A percentile compares a stretch with the other conserved stretches of the same genome.
Conservation (phyloP, 176 grass and related monocot genomes). For the Raddia guianensis region DNA sequence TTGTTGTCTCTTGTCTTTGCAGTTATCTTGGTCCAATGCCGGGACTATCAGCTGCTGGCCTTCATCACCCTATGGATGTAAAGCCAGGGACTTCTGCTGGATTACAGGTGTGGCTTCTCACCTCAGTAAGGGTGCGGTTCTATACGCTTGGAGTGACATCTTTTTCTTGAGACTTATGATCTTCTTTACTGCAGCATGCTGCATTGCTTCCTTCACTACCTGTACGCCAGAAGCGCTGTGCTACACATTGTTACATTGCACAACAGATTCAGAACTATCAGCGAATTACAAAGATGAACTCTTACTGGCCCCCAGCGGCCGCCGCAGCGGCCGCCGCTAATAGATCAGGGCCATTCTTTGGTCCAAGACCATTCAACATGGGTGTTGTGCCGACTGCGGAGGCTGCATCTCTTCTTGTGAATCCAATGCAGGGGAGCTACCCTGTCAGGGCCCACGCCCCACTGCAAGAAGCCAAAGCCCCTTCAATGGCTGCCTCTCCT, state of each 20-base stretch:
- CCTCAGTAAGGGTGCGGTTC: neutral
- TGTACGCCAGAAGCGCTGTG: slow-evolving; percentile 66
- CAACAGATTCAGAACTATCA: slow-evolving; percentile 77
- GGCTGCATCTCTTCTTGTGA: slow-evolving; percentile 57
- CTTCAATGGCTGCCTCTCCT: slow-evolving; percentile 38
- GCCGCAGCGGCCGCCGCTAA: slow-evolving; percentile 27
- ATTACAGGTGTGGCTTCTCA: slow-evolving; percentile 57
- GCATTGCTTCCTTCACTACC: slow-evolving; percentile 52
- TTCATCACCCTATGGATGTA: slow-evolving; percentile 69
- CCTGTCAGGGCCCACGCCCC: slow-evolving; percentile 56
- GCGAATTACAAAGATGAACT: slow-evolving; percentile 68
- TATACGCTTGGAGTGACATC: neutral
- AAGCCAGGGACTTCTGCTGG: slow-evolving; percentile 61
- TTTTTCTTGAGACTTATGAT: slow-evolving; percentile 2
- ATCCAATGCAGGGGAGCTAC: slow-evolving; percentile 75
- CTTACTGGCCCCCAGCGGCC: slow-evolving; percentile 65
- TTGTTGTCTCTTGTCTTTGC: slow-evolving; percentile 31
- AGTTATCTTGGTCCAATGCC: slow-evolving; percentile 87
- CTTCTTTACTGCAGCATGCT: slow-evolving; percentile 59
- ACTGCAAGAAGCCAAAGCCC: slow-evolving; percentile 60
- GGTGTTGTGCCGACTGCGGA: slow-evolving; percentile 62
- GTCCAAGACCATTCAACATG: slow-evolving; percentile 67
- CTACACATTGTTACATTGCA: slow-evolving; percentile 86
- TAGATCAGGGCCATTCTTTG: slow-evolving; percentile 60
- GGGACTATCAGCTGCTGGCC: slow-evolving; percentile 59